phyloP scores from a whole-genome alignment of 352 stramenopile genomes.

The Plasmopara viticola region DNA sequence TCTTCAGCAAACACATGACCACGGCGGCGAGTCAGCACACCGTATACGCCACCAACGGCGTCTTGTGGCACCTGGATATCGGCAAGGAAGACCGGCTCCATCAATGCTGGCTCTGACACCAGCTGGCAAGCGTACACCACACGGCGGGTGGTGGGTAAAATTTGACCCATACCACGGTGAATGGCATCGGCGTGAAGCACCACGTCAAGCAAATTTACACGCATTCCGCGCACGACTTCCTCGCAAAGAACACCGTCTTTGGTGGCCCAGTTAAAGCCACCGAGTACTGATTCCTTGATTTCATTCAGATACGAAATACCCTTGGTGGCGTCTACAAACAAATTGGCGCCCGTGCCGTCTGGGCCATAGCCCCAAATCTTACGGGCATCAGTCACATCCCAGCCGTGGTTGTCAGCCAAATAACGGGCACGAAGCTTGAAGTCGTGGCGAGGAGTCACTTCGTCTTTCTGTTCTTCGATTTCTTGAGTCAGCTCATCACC shows the following conservation, averaged over 20 bases:
- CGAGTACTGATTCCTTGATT: slow-evolving; percentile 99
- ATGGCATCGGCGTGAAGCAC: slow-evolving; percentile 99
- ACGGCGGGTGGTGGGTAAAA: slow-evolving; percentile 98
- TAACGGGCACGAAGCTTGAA: slow-evolving; percentile 96
- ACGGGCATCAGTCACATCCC: slow-evolving; percentile 96
- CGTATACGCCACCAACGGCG: slow-evolving; percentile 98
- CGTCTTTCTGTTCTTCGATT: slow-evolving; percentile 96
- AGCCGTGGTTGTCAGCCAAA: slow-evolving; percentile 96
- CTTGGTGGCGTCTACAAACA: slow-evolving; percentile 99
- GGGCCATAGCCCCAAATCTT: slow-evolving; percentile 99
- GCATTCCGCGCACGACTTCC: slow-evolving; percentile 95
- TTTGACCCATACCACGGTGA: slow-evolving; percentile 99
- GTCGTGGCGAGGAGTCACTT: slow-evolving; percentile 89
- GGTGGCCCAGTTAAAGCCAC: slow-evolving; percentile 98
- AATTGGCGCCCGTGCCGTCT: slow-evolving; percentile 97
- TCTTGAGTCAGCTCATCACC: slow-evolving; percentile 92
- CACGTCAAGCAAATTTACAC: slow-evolving; percentile 99
- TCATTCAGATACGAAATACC: slow-evolving; percentile 99
- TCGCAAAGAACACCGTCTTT: slow-evolving; percentile 97
- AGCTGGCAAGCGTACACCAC: slow-evolving; percentile 98
- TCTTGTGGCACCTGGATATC: slow-evolving; percentile 99
- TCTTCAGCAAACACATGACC: slow-evolving; percentile 99
- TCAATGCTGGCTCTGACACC: slow-evolving; percentile 89
- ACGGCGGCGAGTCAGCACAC: slow-evolving; percentile 97
- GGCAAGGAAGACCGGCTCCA: slow-evolving; percentile 98